Evolutionary conservation across 352 stramenopile species (phyloP).

Genomic region (Phytophthora hibernalis): DNA sequence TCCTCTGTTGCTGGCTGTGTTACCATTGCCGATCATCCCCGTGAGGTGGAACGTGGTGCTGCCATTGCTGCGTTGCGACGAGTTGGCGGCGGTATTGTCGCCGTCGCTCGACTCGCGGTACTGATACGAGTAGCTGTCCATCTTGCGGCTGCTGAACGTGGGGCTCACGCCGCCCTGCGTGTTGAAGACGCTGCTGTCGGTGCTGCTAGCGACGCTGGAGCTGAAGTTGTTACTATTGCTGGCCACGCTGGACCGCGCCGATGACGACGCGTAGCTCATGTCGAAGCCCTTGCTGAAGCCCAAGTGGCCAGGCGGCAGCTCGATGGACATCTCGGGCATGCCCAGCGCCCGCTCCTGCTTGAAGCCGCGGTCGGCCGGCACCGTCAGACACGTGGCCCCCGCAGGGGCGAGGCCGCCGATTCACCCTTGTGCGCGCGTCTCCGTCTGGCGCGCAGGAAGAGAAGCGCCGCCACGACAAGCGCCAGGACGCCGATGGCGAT

Average conservation of each 20-base stretch:
- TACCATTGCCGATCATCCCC: conserved; percentile 32
- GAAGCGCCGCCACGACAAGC: conserved; percentile 32
- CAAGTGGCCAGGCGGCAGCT: conserved; percentile 40
- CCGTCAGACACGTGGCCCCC: conserved; percentile 21
- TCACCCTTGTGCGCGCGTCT: conserved; percentile 25
- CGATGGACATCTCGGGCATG: conserved; percentile 52
- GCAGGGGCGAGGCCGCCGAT: conserved; percentile 4
- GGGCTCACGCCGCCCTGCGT: conserved; percentile 48
- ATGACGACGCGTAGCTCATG: conserved; percentile 43
- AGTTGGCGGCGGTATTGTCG: conserved; percentile 14
- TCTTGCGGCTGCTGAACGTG: conserved; percentile 39
- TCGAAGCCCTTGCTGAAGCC: conserved; percentile 40
- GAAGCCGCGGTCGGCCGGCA: conserved; percentile 37
- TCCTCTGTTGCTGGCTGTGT: conserved; percentile 20
- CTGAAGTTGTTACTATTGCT: conserved; percentile 37
- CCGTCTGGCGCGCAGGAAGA: conserved; percentile 31
- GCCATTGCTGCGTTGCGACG: conserved; percentile 3
- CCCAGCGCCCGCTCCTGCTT: conserved; percentile 42
- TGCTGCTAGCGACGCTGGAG: conserved; percentile 31
- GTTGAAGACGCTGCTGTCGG: conserved; percentile 48
- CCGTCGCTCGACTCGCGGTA: conserved; percentile 42
- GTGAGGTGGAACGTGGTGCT: conserved; percentile 40
- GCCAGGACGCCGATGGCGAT: conserved; percentile 40
- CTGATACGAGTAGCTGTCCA: conserved; percentile 43
- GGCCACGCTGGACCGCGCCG: conserved; percentile 30